These are phyloP conservation scores for Boechera divaricarpa DNA, from an alignment of 345 rosid species.

Conservation along the genomic window DNA sequence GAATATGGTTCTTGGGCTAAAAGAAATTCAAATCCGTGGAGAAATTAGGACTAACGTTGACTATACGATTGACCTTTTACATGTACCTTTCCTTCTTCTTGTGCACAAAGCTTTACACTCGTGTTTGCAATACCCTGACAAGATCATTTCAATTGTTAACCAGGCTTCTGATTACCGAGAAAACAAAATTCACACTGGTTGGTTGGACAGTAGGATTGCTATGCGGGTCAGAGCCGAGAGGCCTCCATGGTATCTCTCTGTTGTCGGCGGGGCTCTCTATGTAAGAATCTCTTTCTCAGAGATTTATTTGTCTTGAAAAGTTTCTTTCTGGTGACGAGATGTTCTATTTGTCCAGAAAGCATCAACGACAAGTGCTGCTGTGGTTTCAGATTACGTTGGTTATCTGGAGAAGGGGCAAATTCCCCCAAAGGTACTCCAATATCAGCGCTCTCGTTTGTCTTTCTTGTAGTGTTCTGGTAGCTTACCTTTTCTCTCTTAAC, in stretches of 20 bases:
- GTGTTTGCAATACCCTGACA: slow-evolving; percentile 35
- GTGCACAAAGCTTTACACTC: slow-evolving; percentile 15
- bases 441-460: neutral
- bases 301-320: slow-evolving; percentile 7
- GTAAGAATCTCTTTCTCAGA: slow-evolving; percentile 58
- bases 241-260: slow-evolving; percentile 99
- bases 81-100: slow-evolving; percentile 59
- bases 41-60: slow-evolving; percentile 98
- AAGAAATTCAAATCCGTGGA: slow-evolving; percentile 99
- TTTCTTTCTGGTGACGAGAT: slow-evolving; percentile 25
- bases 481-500: slow-evolving; percentile 35
- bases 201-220: slow-evolving; percentile 99
- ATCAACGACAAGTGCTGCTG: slow-evolving; percentile 90
- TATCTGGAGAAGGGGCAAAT: slow-evolving; percentile 99
- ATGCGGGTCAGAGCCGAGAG: slow-evolving; percentile 99
- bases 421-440: slow-evolving; percentile 85
- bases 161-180: slow-evolving; percentile 98
- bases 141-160: slow-evolving; percentile 36
- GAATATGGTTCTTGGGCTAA: slow-evolving; percentile 98
- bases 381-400: slow-evolving; percentile 96
- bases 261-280: slow-evolving; percentile 95
- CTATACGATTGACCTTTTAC: slow-evolving; percentile 94
- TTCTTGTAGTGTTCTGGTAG: slow-evolving; percentile 23
- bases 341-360: slow-evolving; percentile 77
- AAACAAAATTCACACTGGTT: slow-evolving; percentile 98